Evolutionary conservation across 768 basidiomycete genomes (phyloP), one percentile per base, ranked within the genome.

Genomic region (Tylopilus plumbeoviolaceoides): DNA sequence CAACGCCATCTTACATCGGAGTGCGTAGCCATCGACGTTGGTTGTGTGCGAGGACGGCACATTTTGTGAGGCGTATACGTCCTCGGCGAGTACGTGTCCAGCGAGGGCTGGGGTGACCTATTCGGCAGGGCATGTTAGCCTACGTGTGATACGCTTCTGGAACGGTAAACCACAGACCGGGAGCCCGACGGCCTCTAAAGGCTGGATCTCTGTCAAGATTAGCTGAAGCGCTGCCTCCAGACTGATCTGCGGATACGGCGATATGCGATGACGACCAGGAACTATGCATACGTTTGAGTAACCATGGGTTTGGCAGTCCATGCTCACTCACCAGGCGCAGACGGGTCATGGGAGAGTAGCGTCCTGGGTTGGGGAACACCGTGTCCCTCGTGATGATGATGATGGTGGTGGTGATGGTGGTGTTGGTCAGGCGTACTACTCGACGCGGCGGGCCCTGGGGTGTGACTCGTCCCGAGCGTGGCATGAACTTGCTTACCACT

Each of bases 11-110:
- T 55, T 61, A 89, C 89, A 83, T 53, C 81, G 75, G 1, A 94
- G 68, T 5, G 92, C 92, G 63, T 95, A 95, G 1, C 92, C 92
- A 65, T 95, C 92, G 11, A 92, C 91, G 58, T 83, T 94, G 6
- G 92, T 92, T 1, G 89, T 90, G 17, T 73, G 66, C 2, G 78
- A 78, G 4, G 67, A 64, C 3, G 92, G 92, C 0, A 89, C 78
- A 60, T 89, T 73, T 30, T 78, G 74, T 1, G 80, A 72, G 5
- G 90, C 84, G 54, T 75, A 71, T 4, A 94, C 81, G 51, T 90
- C 83, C 65, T 91, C 84, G 0, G 89, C 89, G 1, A 94, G 76
- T 21, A 92, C 76, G 56, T 84, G 75, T 0, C 88, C 91, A 23
- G 75, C 69, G n/a, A 95, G 72, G 1, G 64, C 58, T 5, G 76